Evolutionary conservation across 495 filamentous ascomycete genomes (phyloP).

Genomic region (Oleoguttula mirabilis): DNA sequence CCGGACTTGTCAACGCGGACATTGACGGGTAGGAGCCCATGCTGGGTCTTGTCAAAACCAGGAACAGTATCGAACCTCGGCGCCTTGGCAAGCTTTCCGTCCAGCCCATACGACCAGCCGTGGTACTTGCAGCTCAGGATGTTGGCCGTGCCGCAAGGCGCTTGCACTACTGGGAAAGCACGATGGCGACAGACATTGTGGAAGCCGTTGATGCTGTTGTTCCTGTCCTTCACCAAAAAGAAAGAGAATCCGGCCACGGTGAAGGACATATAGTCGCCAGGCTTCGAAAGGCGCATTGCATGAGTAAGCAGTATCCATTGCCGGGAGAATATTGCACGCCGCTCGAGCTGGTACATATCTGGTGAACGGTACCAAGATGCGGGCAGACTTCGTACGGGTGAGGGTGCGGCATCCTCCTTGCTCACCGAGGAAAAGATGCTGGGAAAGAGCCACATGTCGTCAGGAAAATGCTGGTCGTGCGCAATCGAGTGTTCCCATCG

Average conservation of each 20-base stretch:
- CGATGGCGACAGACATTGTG: slow-evolving; percentile 49
- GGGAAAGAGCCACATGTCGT: too few relatives aligned
- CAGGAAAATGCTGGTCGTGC: too few relatives aligned
- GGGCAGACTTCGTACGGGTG: slow-evolving; percentile 33
- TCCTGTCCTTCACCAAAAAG: slow-evolving; percentile 37
- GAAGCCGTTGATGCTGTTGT: slow-evolving; percentile 43
- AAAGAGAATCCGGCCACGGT: slow-evolving; percentile 39
- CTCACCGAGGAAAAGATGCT: too few relatives aligned
- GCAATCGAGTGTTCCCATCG: too few relatives aligned
- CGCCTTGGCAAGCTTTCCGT: slow-evolving; percentile 46
- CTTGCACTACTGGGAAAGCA: slow-evolving; percentile 43
- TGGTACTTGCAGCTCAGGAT: slow-evolving; percentile 50
- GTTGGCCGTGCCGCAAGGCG: slow-evolving; percentile 35
- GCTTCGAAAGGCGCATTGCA: slow-evolving; percentile 33
- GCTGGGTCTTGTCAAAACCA: slow-evolving; percentile 44
- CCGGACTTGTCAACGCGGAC: slow-evolving; percentile 37
- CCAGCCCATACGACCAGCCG: slow-evolving; percentile 49
- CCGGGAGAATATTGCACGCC: slow-evolving; percentile 41
- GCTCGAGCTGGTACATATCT: slow-evolving; percentile 42
- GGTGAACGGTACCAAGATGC: slow-evolving; percentile 39
- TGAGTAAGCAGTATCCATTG: slow-evolving; percentile 46
- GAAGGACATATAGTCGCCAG: slow-evolving; percentile 39
- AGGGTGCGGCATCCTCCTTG: too few relatives aligned
- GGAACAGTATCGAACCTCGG: slow-evolving; percentile 42
- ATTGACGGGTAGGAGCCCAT: slow-evolving; percentile 37